A percentile compares a stretch with the other conserved stretches of the same genome.
Evolutionary conservation across 768 basidiomycete genomes (phyloP).

Genomic region (Neoboletus subvelutipes): DNA sequence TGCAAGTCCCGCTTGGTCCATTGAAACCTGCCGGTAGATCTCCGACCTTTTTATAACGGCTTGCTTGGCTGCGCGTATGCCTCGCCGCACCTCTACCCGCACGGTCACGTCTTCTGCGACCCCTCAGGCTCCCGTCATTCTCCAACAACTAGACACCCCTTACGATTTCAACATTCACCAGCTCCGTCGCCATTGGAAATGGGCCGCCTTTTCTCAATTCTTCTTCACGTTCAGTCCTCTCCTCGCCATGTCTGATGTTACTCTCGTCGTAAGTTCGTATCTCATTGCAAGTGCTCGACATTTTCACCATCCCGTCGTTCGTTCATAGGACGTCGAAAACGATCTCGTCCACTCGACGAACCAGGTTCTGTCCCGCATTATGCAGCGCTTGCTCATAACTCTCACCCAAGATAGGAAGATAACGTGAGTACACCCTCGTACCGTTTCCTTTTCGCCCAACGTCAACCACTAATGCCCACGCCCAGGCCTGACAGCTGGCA

Average conservation of each 20-base stretch:
- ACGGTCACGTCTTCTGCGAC: slow-evolving; percentile 33
- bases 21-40: slow-evolving; percentile 30
- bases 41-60: slow-evolving; percentile 39
- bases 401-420: slow-evolving; percentile 82
- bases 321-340: slow-evolving; percentile 68
- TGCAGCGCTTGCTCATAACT: slow-evolving; percentile 70
- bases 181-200: slow-evolving; percentile 85
- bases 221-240: slow-evolving; percentile 79
- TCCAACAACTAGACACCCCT: slow-evolving; percentile 26
- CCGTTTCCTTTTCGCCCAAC: slow-evolving; percentile 15
- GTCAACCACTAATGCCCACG: slow-evolving; percentile 16
- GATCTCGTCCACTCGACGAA: slow-evolving; percentile 65
- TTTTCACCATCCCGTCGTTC: slow-evolving; percentile 12
- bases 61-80: slow-evolving; percentile 46
- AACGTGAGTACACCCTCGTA: slow-evolving; percentile 48
- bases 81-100: slow-evolving; percentile 53
- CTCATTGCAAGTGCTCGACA: not conserved
- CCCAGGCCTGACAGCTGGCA: slow-evolving; percentile 76
- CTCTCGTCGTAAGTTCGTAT: slow-evolving; percentile 52
- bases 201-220: slow-evolving; percentile 91
- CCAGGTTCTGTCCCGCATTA: slow-evolving; percentile 65
- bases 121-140: slow-evolving; percentile 28
- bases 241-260: slow-evolving; percentile 68
- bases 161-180: slow-evolving; percentile 42
- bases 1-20: slow-evolving; percentile 20